phyloP scores from a whole-genome alignment of 1,284 basidiomycete genomes.

The Filobasidium uniguttulatum region DNA sequence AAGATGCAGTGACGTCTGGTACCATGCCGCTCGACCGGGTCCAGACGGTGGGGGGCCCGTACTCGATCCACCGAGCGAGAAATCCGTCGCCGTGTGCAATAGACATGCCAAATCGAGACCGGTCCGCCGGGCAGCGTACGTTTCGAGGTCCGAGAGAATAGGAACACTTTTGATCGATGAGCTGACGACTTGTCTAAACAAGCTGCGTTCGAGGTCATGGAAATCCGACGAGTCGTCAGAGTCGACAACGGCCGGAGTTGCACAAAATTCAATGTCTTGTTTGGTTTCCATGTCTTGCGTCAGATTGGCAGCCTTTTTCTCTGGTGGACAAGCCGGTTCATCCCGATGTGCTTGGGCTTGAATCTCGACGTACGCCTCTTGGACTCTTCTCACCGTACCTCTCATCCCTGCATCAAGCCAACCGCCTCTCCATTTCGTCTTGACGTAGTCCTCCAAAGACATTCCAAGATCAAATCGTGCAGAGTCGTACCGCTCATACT shows the following conservation, averaged over 20 bases:
- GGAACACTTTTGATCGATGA: slow-evolving; percentile 1
- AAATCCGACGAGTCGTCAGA: background rate
- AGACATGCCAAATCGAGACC: slow-evolving; percentile 13
- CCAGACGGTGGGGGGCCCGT: slow-evolving; percentile 9
- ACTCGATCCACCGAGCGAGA: slow-evolving; percentile 1
- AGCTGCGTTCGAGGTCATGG: background rate
- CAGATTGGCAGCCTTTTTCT: too few relatives aligned
- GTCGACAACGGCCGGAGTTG: too few relatives aligned
- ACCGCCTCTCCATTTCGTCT: slow-evolving; percentile 20
- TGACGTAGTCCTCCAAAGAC: slow-evolving; percentile 21
- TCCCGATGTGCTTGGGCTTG: background rate
- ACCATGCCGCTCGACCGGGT: slow-evolving; percentile 9
- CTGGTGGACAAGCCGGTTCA: background rate
- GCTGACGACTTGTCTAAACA: background rate
- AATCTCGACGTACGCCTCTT: background rate
- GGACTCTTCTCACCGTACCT: slow-evolving; percentile 1
- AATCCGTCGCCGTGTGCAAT: slow-evolving; percentile 8
- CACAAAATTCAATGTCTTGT: too few relatives aligned
- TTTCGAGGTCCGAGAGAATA: slow-evolving; percentile 4
- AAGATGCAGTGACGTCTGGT: slow-evolving; percentile 3
- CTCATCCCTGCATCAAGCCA: slow-evolving; percentile 15
- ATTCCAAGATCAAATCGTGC: background rate
- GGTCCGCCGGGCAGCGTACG: slow-evolving; percentile 5
- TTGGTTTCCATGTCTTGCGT: too few relatives aligned
- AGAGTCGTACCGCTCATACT: slow-evolving; percentile 1